These are phyloP conservation scores for Erythrobasidium hasegawianum DNA, from an alignment of 1,284 basidiomycete genomes.

Conservation along the genomic window DNA sequence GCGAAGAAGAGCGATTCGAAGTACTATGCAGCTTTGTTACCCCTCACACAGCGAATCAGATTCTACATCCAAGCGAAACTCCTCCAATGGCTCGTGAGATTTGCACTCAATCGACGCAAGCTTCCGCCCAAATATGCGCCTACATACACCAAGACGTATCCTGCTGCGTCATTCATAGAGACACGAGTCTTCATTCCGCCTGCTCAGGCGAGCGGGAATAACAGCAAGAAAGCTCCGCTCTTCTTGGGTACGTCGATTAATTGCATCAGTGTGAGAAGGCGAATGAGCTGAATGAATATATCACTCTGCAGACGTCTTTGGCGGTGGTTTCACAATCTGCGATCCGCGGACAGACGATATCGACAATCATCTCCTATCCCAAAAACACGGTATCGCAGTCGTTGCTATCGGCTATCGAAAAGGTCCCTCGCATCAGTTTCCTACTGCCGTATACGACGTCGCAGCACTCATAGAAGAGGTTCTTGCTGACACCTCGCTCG, in stretches of 20 bases:
- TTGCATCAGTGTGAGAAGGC: no score
- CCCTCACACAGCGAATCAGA: neutral
- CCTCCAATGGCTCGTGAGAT: conserved; percentile 12
- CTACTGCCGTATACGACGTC: conserved; percentile 16
- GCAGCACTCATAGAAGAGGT: conserved; percentile 15
- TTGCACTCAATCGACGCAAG: conserved; percentile 6
- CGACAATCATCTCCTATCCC: conserved; percentile 19
- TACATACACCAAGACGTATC: conserved; percentile 20
- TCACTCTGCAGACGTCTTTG: conserved; percentile 11
- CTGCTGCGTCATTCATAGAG: neutral
- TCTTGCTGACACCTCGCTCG: conserved; percentile 6
- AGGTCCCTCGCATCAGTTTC: conserved; percentile 14
- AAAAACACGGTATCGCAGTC: conserved; percentile 27
- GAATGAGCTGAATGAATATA: no score
- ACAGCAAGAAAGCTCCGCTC: conserved; percentile 4
- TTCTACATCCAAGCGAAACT: conserved; percentile 18
- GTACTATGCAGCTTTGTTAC: no score
- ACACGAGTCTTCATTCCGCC: conserved; percentile 20
- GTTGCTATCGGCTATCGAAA: conserved; percentile 24
- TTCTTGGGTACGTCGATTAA: no score
- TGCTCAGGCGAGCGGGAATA: conserved; percentile 5
- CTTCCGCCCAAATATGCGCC: conserved; percentile 10
- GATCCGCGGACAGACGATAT: conserved; percentile 4
- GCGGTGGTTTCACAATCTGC: conserved; percentile 26
- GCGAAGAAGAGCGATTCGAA: no score